Evolutionary conservation across 2,329 filamentous ascomycete species (phyloP).

Genomic region (Diaporthe ampelina): DNA sequence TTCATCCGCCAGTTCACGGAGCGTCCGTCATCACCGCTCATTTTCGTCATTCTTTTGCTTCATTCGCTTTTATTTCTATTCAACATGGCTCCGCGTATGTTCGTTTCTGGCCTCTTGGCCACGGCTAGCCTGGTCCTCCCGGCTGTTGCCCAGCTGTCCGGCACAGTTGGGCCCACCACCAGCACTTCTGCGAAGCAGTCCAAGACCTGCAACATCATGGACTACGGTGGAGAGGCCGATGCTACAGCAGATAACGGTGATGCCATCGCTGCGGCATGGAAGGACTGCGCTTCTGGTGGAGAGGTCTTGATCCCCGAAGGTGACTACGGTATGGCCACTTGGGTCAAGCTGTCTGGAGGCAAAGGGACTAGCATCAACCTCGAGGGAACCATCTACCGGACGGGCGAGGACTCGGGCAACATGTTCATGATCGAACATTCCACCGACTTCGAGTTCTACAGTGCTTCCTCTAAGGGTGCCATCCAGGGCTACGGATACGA

Average conservation of each 20-base stretch:
- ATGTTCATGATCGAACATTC: conserved; percentile 46
- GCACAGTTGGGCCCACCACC: conserved; percentile 48
- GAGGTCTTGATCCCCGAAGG: conserved; percentile 63
- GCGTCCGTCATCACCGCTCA: not conserved
- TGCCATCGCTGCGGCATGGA: conserved; percentile 48
- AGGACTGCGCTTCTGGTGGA: conserved; percentile 61
- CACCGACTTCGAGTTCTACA: conserved; percentile 64
- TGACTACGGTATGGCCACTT: conserved; percentile 61
- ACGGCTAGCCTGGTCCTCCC: conserved; percentile 36
- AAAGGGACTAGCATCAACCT: conserved; percentile 62
- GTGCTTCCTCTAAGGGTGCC: conserved; percentile 57
- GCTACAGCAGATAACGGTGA: conserved; percentile 58
- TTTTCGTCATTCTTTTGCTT: conserved; percentile 2
- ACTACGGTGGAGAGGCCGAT: conserved; percentile 64
- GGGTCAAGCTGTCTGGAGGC: conserved; percentile 60
- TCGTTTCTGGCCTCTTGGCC: conserved; percentile 38
- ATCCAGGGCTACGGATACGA: conserved; percentile 65
- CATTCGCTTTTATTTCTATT: not conserved
- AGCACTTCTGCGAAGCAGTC: conserved; percentile 47
- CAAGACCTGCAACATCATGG: conserved; percentile 61
- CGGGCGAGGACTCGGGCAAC: conserved; percentile 45
- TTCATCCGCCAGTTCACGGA: not conserved
- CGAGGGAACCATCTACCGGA: conserved; percentile 53
- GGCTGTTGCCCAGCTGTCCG: conserved; percentile 46
- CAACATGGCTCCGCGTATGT: conserved; percentile 36